Conservation (phyloP, 441 rosid species). For the Populus tomentosa region DNA sequence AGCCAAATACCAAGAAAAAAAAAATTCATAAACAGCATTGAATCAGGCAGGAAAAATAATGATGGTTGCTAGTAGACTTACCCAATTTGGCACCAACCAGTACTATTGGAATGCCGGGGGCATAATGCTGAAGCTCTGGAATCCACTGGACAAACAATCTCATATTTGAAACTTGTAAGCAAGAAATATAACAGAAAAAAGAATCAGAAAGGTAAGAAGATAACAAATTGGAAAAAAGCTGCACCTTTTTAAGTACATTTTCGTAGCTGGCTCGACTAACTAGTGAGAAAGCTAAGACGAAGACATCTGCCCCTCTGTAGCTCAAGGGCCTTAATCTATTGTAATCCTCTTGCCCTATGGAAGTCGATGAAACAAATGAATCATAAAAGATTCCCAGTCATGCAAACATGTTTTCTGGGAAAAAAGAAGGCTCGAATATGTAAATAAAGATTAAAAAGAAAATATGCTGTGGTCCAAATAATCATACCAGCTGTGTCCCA, state of each 20-base stretch:
- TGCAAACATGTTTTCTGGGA: not conserved
- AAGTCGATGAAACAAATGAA: constrained; percentile 11
- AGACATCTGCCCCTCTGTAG: constrained; percentile 94
- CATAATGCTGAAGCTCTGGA: constrained; percentile 92
- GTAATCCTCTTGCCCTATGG: constrained; percentile 91
- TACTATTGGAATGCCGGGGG: constrained; percentile 82
- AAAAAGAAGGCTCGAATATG: not conserved
- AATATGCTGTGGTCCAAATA: not conserved
- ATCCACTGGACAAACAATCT: constrained; percentile 41
- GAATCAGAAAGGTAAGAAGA: not conserved
- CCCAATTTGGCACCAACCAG: constrained; percentile 97
- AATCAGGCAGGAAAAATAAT: constrained; percentile 18
- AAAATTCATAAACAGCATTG: not conserved
- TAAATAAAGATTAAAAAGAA: not conserved
- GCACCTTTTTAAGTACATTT: constrained; percentile 85
- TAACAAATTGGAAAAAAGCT: constrained; percentile 13
- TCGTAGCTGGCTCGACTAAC: constrained; percentile 96
- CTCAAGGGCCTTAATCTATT: constrained; percentile 92
- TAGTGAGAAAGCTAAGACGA: constrained; percentile 90
- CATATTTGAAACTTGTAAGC: not conserved
- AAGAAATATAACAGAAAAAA: not conserved
- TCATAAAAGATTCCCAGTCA: constrained; percentile 9
- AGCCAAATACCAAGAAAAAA: constrained; percentile 29
- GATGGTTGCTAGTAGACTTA: constrained; percentile 24
- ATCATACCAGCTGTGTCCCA: constrained; percentile 98